These are phyloP conservation scores for Phytophthora pini DNA, from an alignment of 352 stramenopile genomes.

Conservation along the genomic window DNA sequence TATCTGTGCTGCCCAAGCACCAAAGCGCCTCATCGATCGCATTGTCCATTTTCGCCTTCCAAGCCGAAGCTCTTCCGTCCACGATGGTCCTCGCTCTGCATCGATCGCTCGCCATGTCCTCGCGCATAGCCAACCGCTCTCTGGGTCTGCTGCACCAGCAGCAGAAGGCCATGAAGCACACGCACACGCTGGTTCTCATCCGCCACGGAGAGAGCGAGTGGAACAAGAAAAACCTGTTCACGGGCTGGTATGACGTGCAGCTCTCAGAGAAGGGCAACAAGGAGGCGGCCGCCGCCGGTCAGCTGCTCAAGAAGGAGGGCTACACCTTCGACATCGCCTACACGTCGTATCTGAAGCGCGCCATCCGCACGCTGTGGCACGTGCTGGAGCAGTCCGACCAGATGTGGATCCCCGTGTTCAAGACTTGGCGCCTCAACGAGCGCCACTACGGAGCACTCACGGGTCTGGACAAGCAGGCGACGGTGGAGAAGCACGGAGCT, in stretches of 20 bases:
- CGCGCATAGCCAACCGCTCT: slow-evolving; percentile 38
- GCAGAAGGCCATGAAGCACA: slow-evolving; percentile 78
- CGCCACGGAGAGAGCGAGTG: slow-evolving; percentile 95
- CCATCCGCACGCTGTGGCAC: slow-evolving; percentile 95
- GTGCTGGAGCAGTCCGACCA: slow-evolving; percentile 94
- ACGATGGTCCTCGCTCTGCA: slow-evolving; percentile 67
- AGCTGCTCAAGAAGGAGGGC: slow-evolving; percentile 91
- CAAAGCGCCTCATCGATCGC: slow-evolving; percentile 13
- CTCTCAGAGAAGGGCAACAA: slow-evolving; percentile 91
- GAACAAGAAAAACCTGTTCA: slow-evolving; percentile 96
- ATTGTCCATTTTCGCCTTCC: slow-evolving; percentile 14
- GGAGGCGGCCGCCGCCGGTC: slow-evolving; percentile 90
- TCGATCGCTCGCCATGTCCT: slow-evolving; percentile 54
- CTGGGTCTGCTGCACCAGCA: slow-evolving; percentile 54
- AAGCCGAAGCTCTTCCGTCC: slow-evolving; percentile 35
- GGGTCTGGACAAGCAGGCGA: slow-evolving; percentile 92
- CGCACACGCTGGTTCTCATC: slow-evolving; percentile 92
- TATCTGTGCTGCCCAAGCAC: slow-evolving; percentile 2
- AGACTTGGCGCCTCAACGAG: slow-evolving; percentile 94
- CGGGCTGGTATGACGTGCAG: slow-evolving; percentile 94
- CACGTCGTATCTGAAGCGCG: slow-evolving; percentile 95
- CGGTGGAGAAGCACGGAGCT: slow-evolving; percentile 90
- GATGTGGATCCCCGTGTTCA: slow-evolving; percentile 96
- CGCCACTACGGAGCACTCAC: slow-evolving; percentile 90
- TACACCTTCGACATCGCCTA: slow-evolving; percentile 96